Conservation (phyloP, 2,329 filamentous ascomycete genomes). For the Botrytis squamosa region DNA sequence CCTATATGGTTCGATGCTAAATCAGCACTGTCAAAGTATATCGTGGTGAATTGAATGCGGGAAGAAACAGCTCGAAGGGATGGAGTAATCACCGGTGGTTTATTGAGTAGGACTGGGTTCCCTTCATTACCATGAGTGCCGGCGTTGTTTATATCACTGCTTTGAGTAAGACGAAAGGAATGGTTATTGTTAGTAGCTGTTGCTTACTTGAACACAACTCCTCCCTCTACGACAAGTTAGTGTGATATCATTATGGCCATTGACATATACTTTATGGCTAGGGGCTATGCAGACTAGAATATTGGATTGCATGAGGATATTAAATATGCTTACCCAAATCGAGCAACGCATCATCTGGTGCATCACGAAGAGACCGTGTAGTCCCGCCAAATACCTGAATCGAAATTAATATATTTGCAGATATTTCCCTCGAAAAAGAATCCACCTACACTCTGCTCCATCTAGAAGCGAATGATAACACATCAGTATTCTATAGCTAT, state of each 20-base stretch:
- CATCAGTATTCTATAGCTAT: not conserved
- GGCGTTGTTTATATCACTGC: not conserved
- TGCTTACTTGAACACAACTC: not conserved
- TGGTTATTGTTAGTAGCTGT: not conserved
- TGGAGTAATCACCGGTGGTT: not conserved
- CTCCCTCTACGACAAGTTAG: not conserved
- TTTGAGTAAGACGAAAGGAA: not conserved
- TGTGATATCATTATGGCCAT: not conserved
- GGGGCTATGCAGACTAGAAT: not conserved
- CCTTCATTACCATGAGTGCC: not conserved
- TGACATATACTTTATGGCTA: not conserved
- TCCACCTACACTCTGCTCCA: not conserved
- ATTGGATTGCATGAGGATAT: not conserved
- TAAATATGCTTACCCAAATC: not conserved
- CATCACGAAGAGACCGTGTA: not conserved
- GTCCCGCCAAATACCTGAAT: not conserved
- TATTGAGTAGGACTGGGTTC: not conserved
- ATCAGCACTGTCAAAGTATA: not conserved
- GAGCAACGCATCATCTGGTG: not conserved
- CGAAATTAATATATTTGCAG: not conserved
- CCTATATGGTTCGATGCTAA: not conserved
- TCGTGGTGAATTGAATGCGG: not conserved
- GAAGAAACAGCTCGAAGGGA: not conserved
- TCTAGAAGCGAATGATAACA: not conserved
- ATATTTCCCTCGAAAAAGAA: not conserved